Percentiles rank a stretch among this genome's conserved stretches.
Conservation (phyloP, 345 rosid species). For the Durio zibethinus region DNA sequence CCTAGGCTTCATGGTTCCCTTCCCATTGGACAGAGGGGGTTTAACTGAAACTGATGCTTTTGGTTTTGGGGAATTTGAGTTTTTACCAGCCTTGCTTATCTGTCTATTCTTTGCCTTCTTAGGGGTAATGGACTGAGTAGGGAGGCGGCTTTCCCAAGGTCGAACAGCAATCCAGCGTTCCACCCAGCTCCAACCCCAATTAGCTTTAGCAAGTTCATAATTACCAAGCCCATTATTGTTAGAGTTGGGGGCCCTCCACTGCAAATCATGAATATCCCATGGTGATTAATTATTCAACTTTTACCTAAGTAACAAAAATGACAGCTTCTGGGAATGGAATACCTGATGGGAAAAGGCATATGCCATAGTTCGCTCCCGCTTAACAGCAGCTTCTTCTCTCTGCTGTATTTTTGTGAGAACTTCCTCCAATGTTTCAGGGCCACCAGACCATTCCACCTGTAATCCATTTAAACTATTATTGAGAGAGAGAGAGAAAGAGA, state of each 20-base stretch:
- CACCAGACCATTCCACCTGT: conserved; percentile 95
- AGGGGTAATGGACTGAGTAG: conserved; percentile 40
- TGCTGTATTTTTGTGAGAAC: conserved; percentile 65
- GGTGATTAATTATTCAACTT: not conserved
- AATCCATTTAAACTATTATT: conserved; percentile 17
- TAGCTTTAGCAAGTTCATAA: conserved; percentile 64
- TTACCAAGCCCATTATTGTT: conserved; percentile 41
- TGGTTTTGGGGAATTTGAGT: conserved; percentile 41
- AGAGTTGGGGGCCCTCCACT: conserved; percentile 80
- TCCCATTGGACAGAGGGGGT: conserved; percentile 39
- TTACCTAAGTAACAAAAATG: not conserved
- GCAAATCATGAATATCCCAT: conserved; percentile 18
- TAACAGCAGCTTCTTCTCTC: conserved; percentile 86
- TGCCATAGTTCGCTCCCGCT: conserved; percentile 91
- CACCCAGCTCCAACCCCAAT: conserved; percentile 99
- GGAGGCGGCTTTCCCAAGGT: conserved; percentile 85
- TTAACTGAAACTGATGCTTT: conserved; percentile 50
- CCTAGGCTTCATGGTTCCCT: conserved; percentile 39
- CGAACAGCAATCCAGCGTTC: conserved; percentile 91
- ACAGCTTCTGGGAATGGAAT: not conserved
- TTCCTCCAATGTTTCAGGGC: conserved; percentile 70
- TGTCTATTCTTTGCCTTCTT: conserved; percentile 48
- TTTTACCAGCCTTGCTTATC: conserved; percentile 37
- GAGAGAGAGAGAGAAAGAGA: not conserved
- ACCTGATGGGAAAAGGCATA: conserved; percentile 98